phyloP scores from a whole-genome alignment of 352 stramenopile genomes.

The Globisporangium spinosum region DNA sequence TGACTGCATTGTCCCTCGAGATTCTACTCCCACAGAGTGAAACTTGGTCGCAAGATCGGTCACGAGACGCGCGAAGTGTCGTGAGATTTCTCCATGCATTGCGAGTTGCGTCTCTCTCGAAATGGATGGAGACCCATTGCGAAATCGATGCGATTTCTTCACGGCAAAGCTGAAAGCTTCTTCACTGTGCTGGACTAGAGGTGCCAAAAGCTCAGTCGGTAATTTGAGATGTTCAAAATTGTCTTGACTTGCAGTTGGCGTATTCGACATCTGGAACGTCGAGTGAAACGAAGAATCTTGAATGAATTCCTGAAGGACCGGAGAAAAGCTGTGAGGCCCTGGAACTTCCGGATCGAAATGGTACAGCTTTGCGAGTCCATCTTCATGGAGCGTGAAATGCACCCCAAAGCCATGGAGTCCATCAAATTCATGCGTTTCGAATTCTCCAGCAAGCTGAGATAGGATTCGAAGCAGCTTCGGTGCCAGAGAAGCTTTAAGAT shows the following conservation, averaged over 20 bases:
- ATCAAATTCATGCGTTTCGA: conserved; percentile 16
- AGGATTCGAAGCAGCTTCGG: conserved; percentile 40
- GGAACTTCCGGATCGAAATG: not conserved
- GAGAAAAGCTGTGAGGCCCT: conserved; percentile 17
- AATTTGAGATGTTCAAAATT: conserved; percentile 20
- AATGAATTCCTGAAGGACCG: conserved; percentile 13
- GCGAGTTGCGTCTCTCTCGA: conserved; percentile 23
- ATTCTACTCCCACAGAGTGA: conserved; percentile 23
- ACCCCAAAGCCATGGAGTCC: conserved; percentile 56
- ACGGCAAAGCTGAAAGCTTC: not conserved
- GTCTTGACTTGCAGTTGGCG: conserved; percentile 27
- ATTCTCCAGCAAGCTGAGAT: conserved; percentile 25
- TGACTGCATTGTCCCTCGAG: conserved; percentile 28
- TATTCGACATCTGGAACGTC: conserved; percentile 1
- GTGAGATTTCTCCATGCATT: conserved; percentile 27
- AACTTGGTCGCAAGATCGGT: conserved; percentile 36
- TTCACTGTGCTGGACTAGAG: not conserved
- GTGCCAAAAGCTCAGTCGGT: conserved; percentile 10
- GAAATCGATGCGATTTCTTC: not conserved
- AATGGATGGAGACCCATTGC: conserved; percentile 28
- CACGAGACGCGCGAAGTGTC: conserved; percentile 38
- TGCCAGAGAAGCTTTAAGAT: conserved; percentile 20
- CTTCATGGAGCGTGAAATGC: conserved; percentile 44
- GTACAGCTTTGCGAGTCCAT: conserved; percentile 17
- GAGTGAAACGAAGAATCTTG: conserved; percentile 13